Conservation (phyloP, 2,329 filamentous ascomycete species). For the Colletotrichum karsti region DNA sequence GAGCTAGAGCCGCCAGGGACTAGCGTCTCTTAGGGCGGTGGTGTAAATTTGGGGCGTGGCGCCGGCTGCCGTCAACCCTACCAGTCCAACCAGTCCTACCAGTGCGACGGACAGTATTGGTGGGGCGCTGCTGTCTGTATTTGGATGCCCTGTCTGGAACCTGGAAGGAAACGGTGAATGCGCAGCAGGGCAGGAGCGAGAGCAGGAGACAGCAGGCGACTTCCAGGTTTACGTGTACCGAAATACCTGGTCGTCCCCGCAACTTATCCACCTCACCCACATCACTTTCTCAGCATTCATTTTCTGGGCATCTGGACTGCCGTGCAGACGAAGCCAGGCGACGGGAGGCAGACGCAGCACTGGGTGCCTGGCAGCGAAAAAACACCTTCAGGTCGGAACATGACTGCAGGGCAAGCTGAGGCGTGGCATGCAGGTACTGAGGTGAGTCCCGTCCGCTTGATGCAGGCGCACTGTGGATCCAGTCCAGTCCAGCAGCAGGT, state of each 20-base stretch:
- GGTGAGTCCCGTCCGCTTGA: background rate
- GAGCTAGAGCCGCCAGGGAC: constrained; percentile 13
- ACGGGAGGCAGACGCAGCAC: background rate
- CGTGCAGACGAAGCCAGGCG: too few relatives aligned
- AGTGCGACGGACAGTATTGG: constrained; percentile 23
- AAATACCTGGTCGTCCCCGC: background rate
- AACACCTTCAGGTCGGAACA: constrained; percentile 11
- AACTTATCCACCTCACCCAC: background rate
- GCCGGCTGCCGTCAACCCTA: constrained; percentile 26
- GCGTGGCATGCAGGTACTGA: constrained; percentile 30
- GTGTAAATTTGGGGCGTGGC: constrained; percentile 31
- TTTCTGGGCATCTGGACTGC: too few relatives aligned
- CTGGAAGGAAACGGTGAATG: constrained; percentile 7
- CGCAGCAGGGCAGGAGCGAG: background rate
- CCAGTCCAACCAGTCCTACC: constrained; percentile 15
- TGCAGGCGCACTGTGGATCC: constrained; percentile 16
- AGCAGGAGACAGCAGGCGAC: background rate
- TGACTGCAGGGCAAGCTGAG: constrained; percentile 22
- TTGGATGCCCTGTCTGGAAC: background rate
- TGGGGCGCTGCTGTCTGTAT: constrained; percentile 9
- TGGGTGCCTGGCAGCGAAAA: background rate
- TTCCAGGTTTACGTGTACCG: constrained; percentile 13
- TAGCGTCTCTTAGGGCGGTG: constrained; percentile 18
- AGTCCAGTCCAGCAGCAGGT: too few relatives aligned
- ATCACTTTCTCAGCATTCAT: background rate